These are phyloP conservation scores for Barbatosphaeria neglecta DNA, from an alignment of 495 filamentous ascomycete genomes.

Conservation along the genomic window DNA sequence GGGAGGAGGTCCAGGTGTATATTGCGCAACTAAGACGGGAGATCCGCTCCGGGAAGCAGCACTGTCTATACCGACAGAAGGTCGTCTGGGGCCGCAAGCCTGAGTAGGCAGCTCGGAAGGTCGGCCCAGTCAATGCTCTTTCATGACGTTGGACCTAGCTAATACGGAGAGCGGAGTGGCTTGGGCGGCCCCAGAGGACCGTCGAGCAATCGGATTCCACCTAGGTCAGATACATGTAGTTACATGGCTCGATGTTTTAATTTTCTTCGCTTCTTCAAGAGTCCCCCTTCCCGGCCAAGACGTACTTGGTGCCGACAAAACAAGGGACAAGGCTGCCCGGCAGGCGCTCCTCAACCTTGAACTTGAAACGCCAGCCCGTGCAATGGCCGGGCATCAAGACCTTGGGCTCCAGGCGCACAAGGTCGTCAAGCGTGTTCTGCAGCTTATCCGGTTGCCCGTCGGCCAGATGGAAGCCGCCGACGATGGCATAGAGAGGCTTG, in stretches of 20 bases:
- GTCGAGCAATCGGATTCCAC: too few species aligned
- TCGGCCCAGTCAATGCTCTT: too few species aligned
- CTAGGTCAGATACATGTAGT: too few species aligned
- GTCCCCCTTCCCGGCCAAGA: background rate
- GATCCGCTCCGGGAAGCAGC: conserved; percentile 10
- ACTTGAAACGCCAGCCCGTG: conserved; percentile 51
- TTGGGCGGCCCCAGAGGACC: too few species aligned
- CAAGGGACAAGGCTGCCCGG: conserved; percentile 44
- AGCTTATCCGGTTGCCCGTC: conserved; percentile 33
- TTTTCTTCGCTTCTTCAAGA: too few species aligned
- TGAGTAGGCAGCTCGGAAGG: too few species aligned
- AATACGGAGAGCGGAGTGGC: too few species aligned
- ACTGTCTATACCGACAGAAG: conserved; percentile 18
- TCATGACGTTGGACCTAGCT: too few species aligned
- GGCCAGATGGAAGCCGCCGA: conserved; percentile 52
- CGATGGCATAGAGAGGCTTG: conserved; percentile 42
- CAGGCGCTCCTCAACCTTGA: conserved; percentile 46
- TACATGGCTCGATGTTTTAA: too few species aligned
- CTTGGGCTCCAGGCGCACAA: conserved; percentile 41
- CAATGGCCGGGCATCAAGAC: conserved; percentile 50
- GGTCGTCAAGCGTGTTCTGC: conserved; percentile 34
- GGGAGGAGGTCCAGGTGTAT: conserved; percentile 17
- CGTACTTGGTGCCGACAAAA: conserved; percentile 42
- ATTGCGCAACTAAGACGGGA: conserved; percentile 17
- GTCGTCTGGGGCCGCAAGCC: conserved; percentile 21